These are phyloP conservation scores for Gastrolobium bilobum DNA, from an alignment of 306 rosid genomes.

Conservation along the genomic window DNA sequence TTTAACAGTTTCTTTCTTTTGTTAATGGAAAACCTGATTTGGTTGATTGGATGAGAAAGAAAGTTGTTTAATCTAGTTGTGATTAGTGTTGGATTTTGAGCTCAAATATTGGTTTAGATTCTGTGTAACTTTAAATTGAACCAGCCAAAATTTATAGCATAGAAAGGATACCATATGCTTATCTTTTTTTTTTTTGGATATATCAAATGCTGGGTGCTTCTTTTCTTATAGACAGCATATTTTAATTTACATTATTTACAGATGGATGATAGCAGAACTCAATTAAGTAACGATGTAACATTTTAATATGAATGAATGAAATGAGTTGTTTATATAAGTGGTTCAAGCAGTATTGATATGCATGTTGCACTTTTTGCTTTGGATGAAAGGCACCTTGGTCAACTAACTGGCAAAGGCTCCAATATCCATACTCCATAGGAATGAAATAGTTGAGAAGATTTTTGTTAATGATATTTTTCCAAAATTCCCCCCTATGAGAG, in stretches of 20 bases:
- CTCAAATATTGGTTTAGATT: neutral
- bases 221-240: neutral
- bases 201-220: constrained; percentile 15
- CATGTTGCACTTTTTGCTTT: neutral
- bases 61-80: neutral
- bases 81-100: constrained; percentile 17
- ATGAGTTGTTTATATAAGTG: neutral
- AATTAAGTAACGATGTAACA: neutral
- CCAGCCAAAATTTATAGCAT: neutral
- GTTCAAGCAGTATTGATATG: constrained; percentile 17
- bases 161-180: neutral
- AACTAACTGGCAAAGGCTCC: neutral
- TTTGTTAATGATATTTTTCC: neutral
- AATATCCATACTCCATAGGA: neutral
- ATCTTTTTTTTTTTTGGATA: neutral
- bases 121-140: neutral
- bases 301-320: constrained; percentile 1
- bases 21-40: constrained; percentile 7
- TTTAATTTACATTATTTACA: neutral
- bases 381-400: neutral
- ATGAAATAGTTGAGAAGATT: constrained; percentile 7
- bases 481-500: neutral
- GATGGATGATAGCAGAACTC: neutral
- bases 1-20: neutral
- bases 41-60: constrained; percentile 32